Evolutionary conservation across 352 stramenopile species (phyloP).

Genomic region (Peronospora destructor): DNA sequence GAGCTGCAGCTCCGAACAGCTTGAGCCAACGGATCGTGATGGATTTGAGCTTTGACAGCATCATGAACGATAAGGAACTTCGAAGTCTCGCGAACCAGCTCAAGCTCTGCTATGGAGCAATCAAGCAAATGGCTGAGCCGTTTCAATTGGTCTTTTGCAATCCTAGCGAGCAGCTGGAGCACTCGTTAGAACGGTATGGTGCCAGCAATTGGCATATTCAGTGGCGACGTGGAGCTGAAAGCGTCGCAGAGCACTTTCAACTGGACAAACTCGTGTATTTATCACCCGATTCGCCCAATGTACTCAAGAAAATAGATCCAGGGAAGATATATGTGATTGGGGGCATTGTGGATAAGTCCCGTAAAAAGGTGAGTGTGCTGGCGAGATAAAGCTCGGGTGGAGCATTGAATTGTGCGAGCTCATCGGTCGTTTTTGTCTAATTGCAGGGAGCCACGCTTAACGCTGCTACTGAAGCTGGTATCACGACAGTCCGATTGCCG

Average conservation of each 20-base stretch:
- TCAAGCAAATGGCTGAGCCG: conserved; percentile 57
- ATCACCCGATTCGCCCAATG: conserved; percentile 63
- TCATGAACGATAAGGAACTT: conserved; percentile 83
- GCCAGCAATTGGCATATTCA: conserved; percentile 55
- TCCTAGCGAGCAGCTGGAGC: conserved; percentile 38
- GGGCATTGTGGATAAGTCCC: conserved; percentile 75
- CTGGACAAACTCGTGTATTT: conserved; percentile 57
- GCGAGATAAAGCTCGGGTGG: background rate
- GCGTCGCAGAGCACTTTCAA: conserved; percentile 33
- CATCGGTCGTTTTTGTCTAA: background rate
- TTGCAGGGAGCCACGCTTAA: conserved; percentile 48
- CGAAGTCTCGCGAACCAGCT: conserved; percentile 69
- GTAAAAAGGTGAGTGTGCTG: conserved; percentile 41
- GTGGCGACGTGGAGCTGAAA: conserved; percentile 33
- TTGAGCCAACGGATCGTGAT: conserved; percentile 45
- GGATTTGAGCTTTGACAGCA: conserved; percentile 64
- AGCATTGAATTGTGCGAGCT: no score
- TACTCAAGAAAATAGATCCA: conserved; percentile 48
- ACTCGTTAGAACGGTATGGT: conserved; percentile 54
- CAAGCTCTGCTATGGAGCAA: conserved; percentile 59
- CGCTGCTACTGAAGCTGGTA: conserved; percentile 37
- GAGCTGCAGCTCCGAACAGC: conserved; percentile 15
- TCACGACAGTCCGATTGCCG: conserved; percentile 53
- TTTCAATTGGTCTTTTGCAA: conserved; percentile 64
- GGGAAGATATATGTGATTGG: conserved; percentile 77